Evolutionary conservation across 169 alveolate species (phyloP).

Genomic region (Eimeria mitis): DNA sequence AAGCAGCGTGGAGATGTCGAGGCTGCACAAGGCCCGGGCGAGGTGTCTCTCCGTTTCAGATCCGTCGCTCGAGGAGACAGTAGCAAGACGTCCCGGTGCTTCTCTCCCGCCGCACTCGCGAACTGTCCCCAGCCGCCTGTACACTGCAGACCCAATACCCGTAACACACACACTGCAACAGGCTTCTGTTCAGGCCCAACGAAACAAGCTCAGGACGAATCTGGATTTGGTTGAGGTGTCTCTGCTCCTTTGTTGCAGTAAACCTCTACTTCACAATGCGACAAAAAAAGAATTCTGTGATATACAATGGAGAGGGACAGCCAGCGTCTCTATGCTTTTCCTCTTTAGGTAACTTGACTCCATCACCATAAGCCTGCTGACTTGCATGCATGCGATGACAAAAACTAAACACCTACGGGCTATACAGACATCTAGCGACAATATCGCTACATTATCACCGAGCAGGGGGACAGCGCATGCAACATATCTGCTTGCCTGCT

Average conservation of each 20-base stretch:
- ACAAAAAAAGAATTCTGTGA: neutral
- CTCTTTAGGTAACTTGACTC: neutral
- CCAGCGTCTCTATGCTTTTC: neutral
- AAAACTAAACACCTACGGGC: neutral
- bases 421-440: neutral
- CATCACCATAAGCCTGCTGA: neutral
- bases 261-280: neutral
- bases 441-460: neutral
- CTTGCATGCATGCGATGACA: neutral
- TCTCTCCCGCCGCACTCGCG: neutral
- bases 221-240: neutral
- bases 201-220: neutral
- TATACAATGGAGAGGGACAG: neutral
- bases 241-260: neutral
- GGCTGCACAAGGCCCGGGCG: conserved; percentile 19
- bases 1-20: conserved; percentile 22
- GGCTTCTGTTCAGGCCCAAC: neutral
- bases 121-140: conserved; percentile 54
- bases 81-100: neutral
- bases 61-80: neutral
- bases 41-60: neutral
- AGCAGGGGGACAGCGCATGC: neutral
- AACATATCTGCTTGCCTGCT: conserved; percentile 30
- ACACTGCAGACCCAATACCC: conserved; percentile 24
- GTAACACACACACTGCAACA: neutral